Evolutionary conservation across 2,329 filamentous ascomycete genomes (phyloP).

Genomic region (Aspergillus terreus): DNA sequence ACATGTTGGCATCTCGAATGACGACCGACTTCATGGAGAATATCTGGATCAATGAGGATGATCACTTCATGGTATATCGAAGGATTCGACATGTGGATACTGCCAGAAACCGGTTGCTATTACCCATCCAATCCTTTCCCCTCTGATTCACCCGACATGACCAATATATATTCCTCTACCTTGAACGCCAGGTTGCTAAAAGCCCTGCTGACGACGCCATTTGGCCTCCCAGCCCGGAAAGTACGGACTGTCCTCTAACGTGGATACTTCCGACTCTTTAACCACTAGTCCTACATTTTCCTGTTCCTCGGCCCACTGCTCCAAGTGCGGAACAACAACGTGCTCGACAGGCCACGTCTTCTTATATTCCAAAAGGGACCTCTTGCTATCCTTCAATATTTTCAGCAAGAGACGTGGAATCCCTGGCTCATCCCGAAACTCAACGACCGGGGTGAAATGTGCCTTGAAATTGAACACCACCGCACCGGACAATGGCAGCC

Average conservation of each 20-base stretch:
- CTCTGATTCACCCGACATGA: too few relatives aligned
- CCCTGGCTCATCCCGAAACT: slow-evolving; percentile 68
- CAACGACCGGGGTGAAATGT: slow-evolving; percentile 69
- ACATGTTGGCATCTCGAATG: too few relatives aligned
- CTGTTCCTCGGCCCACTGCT: slow-evolving; percentile 64
- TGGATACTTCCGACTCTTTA: slow-evolving; percentile 62
- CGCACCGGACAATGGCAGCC: slow-evolving; percentile 70
- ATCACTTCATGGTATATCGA: too few relatives aligned
- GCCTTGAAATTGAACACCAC: slow-evolving; percentile 89
- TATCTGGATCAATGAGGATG: too few relatives aligned
- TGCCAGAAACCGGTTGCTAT: too few relatives aligned
- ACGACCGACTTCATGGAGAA: too few relatives aligned
- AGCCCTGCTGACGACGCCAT: slow-evolving; percentile 65
- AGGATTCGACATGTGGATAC: too few relatives aligned
- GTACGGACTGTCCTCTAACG: slow-evolving; percentile 71
- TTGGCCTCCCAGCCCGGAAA: slow-evolving; percentile 74
- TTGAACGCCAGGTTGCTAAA: slow-evolving; percentile 27
- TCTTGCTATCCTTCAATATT: slow-evolving; percentile 66
- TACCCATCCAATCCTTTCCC: too few relatives aligned
- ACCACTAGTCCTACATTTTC: slow-evolving; percentile 57
- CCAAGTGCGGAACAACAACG: slow-evolving; percentile 62
- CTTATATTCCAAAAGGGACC: slow-evolving; percentile 72
- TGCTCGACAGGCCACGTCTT: slow-evolving; percentile 77
- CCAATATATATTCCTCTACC: too few relatives aligned
- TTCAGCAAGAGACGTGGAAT: slow-evolving; percentile 66